phyloP scores from a whole-genome alignment of 2,329 filamentous ascomycete species.

The Ceratocystis diversiconidia region DNA sequence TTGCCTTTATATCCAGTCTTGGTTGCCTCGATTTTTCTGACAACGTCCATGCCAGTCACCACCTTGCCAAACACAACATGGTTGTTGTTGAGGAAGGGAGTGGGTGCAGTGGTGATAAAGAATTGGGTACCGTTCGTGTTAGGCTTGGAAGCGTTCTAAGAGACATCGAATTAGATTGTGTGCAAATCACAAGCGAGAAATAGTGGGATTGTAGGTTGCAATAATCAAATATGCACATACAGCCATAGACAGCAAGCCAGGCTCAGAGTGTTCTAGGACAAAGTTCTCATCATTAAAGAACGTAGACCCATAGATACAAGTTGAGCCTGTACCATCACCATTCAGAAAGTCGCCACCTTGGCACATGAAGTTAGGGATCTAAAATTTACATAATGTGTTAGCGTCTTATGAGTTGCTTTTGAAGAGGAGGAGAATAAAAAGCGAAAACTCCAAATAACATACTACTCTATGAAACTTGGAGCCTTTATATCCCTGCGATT shows the following conservation, averaged over 20 bases:
- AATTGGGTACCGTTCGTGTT: constrained; percentile 94
- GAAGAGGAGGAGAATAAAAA: neutral
- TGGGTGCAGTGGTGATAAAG: constrained; percentile 84
- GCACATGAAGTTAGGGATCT: constrained; percentile 96
- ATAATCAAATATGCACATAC: constrained; percentile 36
- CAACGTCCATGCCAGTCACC: constrained; percentile 76
- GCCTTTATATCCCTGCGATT: constrained; percentile 85
- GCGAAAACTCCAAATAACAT: constrained; percentile 17
- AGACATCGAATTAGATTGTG: constrained; percentile 1
- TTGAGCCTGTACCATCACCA: constrained; percentile 78
- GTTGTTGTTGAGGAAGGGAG: constrained; percentile 79
- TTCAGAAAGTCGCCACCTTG: constrained; percentile 94
- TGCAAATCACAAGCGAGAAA: neutral
- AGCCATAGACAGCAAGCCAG: constrained; percentile 84
- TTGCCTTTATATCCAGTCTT: constrained; percentile 59
- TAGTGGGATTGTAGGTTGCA: neutral
- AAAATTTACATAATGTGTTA: neutral
- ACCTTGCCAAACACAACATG: constrained; percentile 94
- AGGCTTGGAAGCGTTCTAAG: constrained; percentile 62
- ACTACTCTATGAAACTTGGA: constrained; percentile 90
- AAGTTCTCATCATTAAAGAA: constrained; percentile 90
- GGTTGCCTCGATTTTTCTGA: constrained; percentile 83
- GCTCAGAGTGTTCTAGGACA: constrained; percentile 56
- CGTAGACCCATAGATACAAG: constrained; percentile 73
- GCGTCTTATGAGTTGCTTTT: neutral